Percentiles rank a stretch among this genome's conserved stretches.
Conservation (phyloP, 2,329 filamentous ascomycete genomes). For the Xylariaceae sp. region DNA sequence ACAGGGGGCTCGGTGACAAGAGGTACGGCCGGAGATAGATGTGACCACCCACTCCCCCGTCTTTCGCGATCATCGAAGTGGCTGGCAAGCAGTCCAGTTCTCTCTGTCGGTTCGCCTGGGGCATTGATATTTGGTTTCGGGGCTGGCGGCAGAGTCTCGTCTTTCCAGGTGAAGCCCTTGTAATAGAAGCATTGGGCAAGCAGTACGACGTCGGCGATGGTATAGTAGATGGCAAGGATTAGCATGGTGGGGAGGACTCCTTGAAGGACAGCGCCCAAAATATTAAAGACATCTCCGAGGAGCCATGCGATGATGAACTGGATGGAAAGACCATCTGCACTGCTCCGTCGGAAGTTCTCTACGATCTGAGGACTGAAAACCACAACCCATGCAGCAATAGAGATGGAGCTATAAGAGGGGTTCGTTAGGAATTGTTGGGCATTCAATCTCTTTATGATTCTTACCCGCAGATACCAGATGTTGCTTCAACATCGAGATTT, state of each 20-base stretch:
- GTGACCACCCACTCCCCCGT: constrained; percentile 54
- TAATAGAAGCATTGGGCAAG: constrained; percentile 94
- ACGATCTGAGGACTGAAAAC: constrained; percentile 97
- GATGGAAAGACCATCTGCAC: constrained; percentile 82
- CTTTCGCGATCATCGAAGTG: constrained; percentile 43
- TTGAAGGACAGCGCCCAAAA: constrained; percentile 85
- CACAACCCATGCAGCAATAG: constrained; percentile 95
- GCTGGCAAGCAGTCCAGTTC: constrained; percentile 46
- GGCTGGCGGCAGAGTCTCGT: constrained; percentile 44
- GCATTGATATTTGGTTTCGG: constrained; percentile 38
- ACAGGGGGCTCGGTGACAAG: constrained; percentile 52
- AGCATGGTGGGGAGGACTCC: constrained; percentile 92
- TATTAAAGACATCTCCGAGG: constrained; percentile 92
- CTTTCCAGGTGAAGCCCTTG: constrained; percentile 69
- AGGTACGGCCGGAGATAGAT: constrained; percentile 77
- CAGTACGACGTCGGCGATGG: constrained; percentile 83
- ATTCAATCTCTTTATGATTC: constrained; percentile 24
- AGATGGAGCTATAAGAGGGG: constrained; percentile 65
- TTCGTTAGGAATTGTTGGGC: constrained; percentile 9
- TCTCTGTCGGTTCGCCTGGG: constrained; percentile 45
- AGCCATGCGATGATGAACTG: constrained; percentile 94
- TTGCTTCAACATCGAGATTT: constrained; percentile 80
- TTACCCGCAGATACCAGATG: constrained; percentile 87
- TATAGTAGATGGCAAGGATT: constrained; percentile 92
- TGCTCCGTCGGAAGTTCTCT: constrained; percentile 83